Evolutionary conservation across 495 filamentous ascomycete genomes (phyloP).

Genomic region (Hypoxylon lienhwacheense): DNA sequence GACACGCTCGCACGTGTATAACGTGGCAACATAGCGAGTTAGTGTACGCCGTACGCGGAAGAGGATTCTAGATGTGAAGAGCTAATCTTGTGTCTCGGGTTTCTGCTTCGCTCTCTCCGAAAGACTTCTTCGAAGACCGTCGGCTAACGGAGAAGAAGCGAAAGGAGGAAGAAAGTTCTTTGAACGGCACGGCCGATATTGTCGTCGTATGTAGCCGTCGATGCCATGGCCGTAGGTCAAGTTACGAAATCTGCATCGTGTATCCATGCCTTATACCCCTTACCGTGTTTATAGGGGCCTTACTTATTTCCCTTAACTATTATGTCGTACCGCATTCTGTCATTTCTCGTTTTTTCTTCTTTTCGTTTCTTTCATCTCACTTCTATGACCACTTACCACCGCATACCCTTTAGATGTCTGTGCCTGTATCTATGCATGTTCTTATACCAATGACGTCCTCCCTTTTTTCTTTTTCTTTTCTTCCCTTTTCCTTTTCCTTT

Average conservation of each 20-base stretch:
- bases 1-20: constrained; percentile 16
- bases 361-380: background rate
- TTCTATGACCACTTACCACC: constrained; percentile 1
- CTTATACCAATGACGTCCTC: too few species aligned
- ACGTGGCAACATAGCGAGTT: constrained; percentile 20
- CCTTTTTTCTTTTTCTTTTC: too few species aligned
- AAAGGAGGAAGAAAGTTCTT: background rate
- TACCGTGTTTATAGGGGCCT: constrained; percentile 1
- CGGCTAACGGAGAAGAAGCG: background rate
- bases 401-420: background rate
- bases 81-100: constrained; percentile 20
- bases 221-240: constrained; percentile 13
- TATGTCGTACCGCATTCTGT: background rate
- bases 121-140: background rate
- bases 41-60: background rate
- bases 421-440: background rate
- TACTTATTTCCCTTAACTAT: background rate
- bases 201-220: too few species aligned
- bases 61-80: constrained; percentile 8
- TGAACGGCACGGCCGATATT: constrained; percentile 9
- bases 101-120: constrained; percentile 22
- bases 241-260: background rate
- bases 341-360: constrained; percentile 3
- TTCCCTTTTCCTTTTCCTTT: background rate
- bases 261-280: background rate